phyloP scores from a whole-genome alignment of 2,329 filamentous ascomycete genomes.

The Xylaria arbuscula region DNA sequence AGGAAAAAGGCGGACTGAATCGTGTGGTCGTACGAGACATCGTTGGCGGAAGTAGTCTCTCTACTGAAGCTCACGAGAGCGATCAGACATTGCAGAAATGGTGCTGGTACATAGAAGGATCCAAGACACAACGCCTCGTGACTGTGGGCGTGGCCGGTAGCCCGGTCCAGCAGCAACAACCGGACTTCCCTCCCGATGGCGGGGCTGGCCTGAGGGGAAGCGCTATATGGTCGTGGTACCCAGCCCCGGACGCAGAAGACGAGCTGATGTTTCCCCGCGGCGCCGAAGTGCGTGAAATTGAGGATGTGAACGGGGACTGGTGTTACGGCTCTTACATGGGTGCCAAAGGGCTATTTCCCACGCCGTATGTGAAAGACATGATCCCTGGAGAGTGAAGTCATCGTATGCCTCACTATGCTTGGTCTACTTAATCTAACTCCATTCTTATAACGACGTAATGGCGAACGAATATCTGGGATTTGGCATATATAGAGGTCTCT shows the following conservation, averaged over 20 bases:
- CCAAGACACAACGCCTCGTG: slow-evolving; percentile 60
- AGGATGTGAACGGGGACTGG: slow-evolving; percentile 93
- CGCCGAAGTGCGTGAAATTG: slow-evolving; percentile 83
- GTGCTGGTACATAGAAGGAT: slow-evolving; percentile 60
- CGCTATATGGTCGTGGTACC: slow-evolving; percentile 84
- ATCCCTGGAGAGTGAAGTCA: slow-evolving; percentile 23
- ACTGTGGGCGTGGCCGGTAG: slow-evolving; percentile 62
- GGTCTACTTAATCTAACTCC: not conserved
- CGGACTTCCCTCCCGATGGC: slow-evolving; percentile 77
- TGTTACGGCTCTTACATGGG: slow-evolving; percentile 89
- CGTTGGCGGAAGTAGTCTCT: slow-evolving; percentile 79
- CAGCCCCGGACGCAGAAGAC: slow-evolving; percentile 70
- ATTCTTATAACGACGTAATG: not conserved
- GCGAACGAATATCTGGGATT: not conserved
- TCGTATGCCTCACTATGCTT: not conserved
- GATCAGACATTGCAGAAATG: slow-evolving; percentile 60
- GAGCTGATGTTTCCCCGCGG: slow-evolving; percentile 87
- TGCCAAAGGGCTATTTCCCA: slow-evolving; percentile 80
- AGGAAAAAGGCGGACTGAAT: slow-evolving; percentile 72
- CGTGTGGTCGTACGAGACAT: slow-evolving; percentile 76
- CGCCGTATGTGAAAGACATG: slow-evolving; percentile 73
- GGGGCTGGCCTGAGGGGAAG: slow-evolving; percentile 72
- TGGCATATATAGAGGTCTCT: not conserved
- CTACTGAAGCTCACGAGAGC: slow-evolving; percentile 63
- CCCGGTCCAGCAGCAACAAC: slow-evolving; percentile 48